Evolutionary conservation across 2,329 filamentous ascomycete genomes (phyloP).

Genomic region (Fusarium annulatum): DNA sequence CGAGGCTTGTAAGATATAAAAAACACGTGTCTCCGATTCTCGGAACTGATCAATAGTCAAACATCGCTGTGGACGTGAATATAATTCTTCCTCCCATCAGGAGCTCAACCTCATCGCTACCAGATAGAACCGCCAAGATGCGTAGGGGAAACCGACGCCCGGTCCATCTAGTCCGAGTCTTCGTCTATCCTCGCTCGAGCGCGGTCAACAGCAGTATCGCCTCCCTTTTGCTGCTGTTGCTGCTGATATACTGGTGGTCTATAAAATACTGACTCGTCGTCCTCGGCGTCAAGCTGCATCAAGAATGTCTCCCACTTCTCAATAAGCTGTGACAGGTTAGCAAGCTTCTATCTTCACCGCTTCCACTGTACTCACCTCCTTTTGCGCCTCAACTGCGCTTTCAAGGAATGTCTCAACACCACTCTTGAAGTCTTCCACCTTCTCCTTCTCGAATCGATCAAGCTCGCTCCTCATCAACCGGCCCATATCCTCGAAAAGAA

Average conservation of each 20-base stretch:
- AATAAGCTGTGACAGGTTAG: constrained; percentile 61
- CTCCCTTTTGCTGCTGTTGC: constrained; percentile 61
- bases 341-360: not conserved
- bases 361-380: constrained; percentile 75
- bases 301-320: constrained; percentile 99
- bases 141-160: constrained; percentile 1
- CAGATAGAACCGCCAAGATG: constrained; percentile 26
- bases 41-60: constrained; percentile 37
- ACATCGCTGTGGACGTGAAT: constrained; percentile 17
- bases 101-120: constrained; percentile 14
- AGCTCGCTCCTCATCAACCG: constrained; percentile 90
- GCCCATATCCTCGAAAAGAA: constrained; percentile 98
- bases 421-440: constrained; percentile 99
- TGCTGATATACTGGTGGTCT: constrained; percentile 68
- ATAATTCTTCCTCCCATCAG: constrained; percentile 12
- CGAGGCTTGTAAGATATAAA: constrained; percentile 52
- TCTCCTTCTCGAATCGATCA: constrained; percentile 94
- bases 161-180: constrained; percentile 64
- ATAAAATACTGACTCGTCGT: constrained; percentile 79
- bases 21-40: constrained; percentile 44
- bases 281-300: constrained; percentile 93
- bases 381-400: constrained; percentile 96
- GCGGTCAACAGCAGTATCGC: constrained; percentile 70
- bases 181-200: constrained; percentile 69
- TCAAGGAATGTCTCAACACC: constrained; percentile 98